Percentiles rank a stretch among this genome's conserved stretches.
Evolutionary conservation across 1,284 basidiomycete species (phyloP).

Genomic region (Inonotus obliquus): DNA sequence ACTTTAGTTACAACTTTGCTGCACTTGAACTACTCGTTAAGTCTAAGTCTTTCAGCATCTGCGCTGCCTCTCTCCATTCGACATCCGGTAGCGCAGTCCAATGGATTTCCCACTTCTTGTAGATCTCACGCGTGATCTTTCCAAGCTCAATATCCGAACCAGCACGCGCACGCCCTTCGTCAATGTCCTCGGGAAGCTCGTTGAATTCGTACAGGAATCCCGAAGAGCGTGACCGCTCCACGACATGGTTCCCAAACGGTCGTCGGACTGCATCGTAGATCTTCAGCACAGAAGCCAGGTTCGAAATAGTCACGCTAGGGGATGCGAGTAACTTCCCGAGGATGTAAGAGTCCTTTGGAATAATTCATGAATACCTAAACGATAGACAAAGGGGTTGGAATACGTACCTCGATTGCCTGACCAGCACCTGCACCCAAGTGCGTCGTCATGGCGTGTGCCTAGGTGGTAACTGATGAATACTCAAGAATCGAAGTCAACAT

Average conservation of each 20-base stretch:
- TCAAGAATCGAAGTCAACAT: not conserved
- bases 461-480: not conserved
- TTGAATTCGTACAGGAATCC: constrained; percentile 18
- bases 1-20: not conserved
- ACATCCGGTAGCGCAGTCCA: constrained; percentile 17
- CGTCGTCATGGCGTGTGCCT: constrained; percentile 38
- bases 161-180: not conserved
- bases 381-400: not conserved
- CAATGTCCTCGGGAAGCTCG: not conserved
- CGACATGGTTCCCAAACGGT: constrained; percentile 19
- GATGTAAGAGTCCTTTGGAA: constrained; percentile 32
- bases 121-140: constrained; percentile 27
- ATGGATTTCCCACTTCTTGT: constrained; percentile 30
- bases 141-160: constrained; percentile 20
- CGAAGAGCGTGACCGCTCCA: constrained; percentile 8
- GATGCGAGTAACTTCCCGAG: constrained; percentile 31
- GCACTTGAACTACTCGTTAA: not conserved
- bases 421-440: constrained; percentile 38
- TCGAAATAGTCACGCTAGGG: constrained; percentile 17
- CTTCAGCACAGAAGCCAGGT: constrained; percentile 20
- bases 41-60: not conserved
- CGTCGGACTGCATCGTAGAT: constrained; percentile 26
- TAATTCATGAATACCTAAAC: not conserved
- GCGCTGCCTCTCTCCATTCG: constrained; percentile 14
- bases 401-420: constrained; percentile 35